Conservation (phyloP, 306 rosid species). For the Gillenia trifoliata region DNA sequence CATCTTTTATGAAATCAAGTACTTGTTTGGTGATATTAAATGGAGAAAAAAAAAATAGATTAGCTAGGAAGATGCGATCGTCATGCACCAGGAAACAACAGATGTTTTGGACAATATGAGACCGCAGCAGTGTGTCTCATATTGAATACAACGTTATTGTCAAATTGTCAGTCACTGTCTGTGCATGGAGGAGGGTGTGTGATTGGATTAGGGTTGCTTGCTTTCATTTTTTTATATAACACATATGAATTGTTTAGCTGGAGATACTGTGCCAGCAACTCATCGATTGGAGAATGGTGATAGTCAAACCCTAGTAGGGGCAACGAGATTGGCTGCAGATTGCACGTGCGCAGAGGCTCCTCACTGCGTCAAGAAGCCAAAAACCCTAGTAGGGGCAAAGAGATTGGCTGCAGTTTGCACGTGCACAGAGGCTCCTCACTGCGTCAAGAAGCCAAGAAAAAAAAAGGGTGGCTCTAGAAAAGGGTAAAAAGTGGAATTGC, state of each 20-base stretch:
- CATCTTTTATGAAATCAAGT: neutral
- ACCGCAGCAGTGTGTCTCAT: neutral
- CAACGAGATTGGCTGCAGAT: neutral
- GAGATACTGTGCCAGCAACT: neutral
- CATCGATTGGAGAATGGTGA: neutral
- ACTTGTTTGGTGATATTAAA: neutral
- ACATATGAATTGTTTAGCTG: neutral
- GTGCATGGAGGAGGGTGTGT: neutral
- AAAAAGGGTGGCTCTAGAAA: neutral
- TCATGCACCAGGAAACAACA: neutral
- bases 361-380: too few species aligned
- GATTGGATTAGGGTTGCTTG: slow-evolving; percentile 1
- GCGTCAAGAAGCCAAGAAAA: neutral
- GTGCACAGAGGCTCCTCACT: neutral
- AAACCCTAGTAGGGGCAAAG: neutral
- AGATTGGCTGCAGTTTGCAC: neutral
- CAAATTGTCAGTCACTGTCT: neutral
- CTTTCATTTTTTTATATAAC: neutral
- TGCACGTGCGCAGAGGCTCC: neutral
- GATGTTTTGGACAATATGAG: neutral
- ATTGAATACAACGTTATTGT: neutral
- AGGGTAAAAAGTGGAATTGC: neutral
- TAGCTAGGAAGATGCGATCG: neutral
- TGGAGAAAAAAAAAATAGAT: neutral
- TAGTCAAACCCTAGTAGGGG: neutral